Base-by-base conservation (phyloP, 306 rosid genomes). In the Pyrus bretschneideri region DNA sequence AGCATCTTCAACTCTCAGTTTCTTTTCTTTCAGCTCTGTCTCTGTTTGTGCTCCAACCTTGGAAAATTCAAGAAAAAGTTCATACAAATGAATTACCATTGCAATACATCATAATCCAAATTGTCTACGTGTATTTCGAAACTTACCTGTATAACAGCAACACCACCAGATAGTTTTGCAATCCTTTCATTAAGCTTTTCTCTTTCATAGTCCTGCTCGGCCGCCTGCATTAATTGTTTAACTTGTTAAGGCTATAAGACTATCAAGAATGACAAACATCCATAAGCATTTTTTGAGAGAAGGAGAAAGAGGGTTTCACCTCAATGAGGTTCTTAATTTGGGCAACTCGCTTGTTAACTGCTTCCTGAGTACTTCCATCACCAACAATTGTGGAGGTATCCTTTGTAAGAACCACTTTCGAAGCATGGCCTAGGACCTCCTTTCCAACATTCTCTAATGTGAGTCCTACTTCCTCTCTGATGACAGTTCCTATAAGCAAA, bases 41-140 rank as follows among this genome's bases (percentile, higher is more conserved):
- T 96, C 99, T 46, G 99, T 96, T 88, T 96, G 99, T 76, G 99
- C 99, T 23, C 99, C 99, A 84, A 95, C 99, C 99, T 95, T 79
- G 1, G 8, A 9, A 67, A 2, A 54, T 33, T 71, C 12, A 64
- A 76, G 22, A 25, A 25, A 40, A 58, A 42, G 23, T 45, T 31
- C 4, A 31, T 44, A n/a, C 13, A 27, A 62, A 76, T 25, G 9
- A 67, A 64, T 46, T 15, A 9, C 60, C 60, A 44, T 46, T 46
- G n/a, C 45, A 51, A 25, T 44, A 18, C 9, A 13, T 44, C 1
- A 33, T 12, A 40, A 22, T 57, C 55, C 35, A 18, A 30, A 45
- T 4, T 44, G 61, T 27, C 57, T 25, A 46, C 33, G 15, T 10
- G 54, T 30, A 31, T 9, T 51, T 58, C 65, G 55, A 62, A 15